Evolutionary conservation across 352 stramenopile genomes (phyloP).

Genomic region (Sclerospora graminicola): DNA sequence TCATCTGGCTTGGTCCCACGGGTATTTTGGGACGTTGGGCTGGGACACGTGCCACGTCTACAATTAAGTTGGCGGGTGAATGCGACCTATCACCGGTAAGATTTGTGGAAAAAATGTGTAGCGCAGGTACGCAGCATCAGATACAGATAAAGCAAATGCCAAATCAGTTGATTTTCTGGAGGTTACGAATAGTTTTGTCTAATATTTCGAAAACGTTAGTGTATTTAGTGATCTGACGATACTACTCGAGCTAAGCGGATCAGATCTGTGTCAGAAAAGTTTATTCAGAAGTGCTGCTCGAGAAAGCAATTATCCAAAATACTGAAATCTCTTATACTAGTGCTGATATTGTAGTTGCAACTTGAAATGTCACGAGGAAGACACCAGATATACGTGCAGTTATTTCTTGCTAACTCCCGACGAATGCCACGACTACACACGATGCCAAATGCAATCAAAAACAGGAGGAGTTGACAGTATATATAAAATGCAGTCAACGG

Average conservation of each 20-base stretch:
- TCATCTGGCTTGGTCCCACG: too few species aligned
- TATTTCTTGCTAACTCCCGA: constrained; percentile 18
- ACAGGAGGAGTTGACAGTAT: constrained; percentile 40
- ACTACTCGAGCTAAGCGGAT: constrained; percentile 22
- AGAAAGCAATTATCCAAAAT: constrained; percentile 27
- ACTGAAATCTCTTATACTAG: constrained; percentile 8
- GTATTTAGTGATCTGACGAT: constrained; percentile 22
- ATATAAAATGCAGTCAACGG: constrained; percentile 31
- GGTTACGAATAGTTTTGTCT: constrained; percentile 11
- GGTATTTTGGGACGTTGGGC: too few species aligned
- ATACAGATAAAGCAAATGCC: not conserved
- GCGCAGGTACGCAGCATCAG: constrained; percentile 11
- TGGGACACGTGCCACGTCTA: too few species aligned
- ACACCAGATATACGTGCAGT: constrained; percentile 7
- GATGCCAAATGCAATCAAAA: constrained; percentile 1
- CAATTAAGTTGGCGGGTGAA: constrained; percentile 6
- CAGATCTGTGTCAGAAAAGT: constrained; percentile 19
- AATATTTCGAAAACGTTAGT: constrained; percentile 13
- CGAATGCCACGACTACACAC: constrained; percentile 6
- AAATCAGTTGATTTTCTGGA: constrained; percentile 16
- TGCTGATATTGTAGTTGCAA: not conserved
- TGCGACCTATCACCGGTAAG: constrained; percentile 5
- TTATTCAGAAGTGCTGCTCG: constrained; percentile 26
- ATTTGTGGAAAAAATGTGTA: constrained; percentile 14
- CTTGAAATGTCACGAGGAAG: not conserved